Evolutionary conservation across 208 protist genomes (phyloP).

Genomic region (Trichomonas gallinae): DNA sequence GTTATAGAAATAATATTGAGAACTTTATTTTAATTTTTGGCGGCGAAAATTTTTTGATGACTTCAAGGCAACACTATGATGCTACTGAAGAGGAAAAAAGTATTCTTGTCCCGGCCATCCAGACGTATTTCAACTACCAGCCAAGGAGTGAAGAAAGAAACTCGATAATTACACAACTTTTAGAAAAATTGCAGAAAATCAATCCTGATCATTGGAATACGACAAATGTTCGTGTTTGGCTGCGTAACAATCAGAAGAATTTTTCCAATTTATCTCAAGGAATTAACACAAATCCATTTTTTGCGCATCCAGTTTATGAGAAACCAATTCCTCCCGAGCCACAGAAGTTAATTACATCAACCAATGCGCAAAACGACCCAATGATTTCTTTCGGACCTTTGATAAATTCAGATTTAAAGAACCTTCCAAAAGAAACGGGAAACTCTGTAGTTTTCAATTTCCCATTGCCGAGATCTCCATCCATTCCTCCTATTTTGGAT

Average conservation of each 20-base stretch:
- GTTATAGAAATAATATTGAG: neutral
- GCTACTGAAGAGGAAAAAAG: neutral
- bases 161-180: neutral
- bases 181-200: neutral
- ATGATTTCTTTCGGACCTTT: too few species aligned
- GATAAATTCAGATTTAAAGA: too few species aligned
- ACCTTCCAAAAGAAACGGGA: too few species aligned
- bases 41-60: neutral
- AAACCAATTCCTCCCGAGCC: too few species aligned
- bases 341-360: too few species aligned
- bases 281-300: neutral
- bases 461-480: too few species aligned
- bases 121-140: neutral
- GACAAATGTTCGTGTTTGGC: neutral
- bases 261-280: neutral
- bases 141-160: neutral
- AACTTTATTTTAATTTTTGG: neutral
- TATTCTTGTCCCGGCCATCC: neutral
- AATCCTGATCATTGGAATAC: neutral
- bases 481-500: too few species aligned
- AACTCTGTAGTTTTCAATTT: too few species aligned
- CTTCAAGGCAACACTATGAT: neutral
- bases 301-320: neutral
- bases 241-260: neutral
- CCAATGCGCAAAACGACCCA: too few species aligned